Percentiles rank a stretch among this genome's conserved stretches.
Evolutionary conservation across 2,329 filamentous ascomycete species (phyloP).

Genomic region (Didymella pomorum): DNA sequence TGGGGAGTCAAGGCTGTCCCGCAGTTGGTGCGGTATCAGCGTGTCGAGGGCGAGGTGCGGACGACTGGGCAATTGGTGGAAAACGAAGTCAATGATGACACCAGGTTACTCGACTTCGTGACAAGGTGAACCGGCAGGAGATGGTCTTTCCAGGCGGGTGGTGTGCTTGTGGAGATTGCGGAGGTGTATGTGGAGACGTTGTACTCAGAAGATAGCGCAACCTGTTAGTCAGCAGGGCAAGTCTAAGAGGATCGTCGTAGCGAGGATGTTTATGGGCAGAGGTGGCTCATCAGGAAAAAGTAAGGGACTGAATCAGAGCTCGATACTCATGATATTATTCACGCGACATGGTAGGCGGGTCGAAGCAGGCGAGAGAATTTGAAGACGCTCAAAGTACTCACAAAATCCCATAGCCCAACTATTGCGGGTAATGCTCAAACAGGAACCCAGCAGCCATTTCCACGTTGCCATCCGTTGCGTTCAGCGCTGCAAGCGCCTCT

Average conservation of each 20-base stretch:
- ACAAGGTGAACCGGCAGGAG: not conserved
- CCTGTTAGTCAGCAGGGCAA: too few species aligned
- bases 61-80: not conserved
- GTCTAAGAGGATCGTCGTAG: too few species aligned
- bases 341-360: too few species aligned
- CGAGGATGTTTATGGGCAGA: too few species aligned
- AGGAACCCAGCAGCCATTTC: constrained; percentile 59
- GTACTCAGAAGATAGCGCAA: too few species aligned
- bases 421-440: constrained; percentile 51
- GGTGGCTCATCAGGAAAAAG: too few species aligned
- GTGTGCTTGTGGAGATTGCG: too few species aligned
- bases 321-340: too few species aligned
- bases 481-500: constrained; percentile 58
- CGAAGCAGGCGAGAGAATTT: too few species aligned
- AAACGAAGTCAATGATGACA: not conserved
- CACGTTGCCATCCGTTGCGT: constrained; percentile 59
- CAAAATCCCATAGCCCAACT: not conserved
- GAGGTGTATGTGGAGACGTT: too few species aligned
- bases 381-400: not conserved
- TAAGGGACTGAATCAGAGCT: too few species aligned
- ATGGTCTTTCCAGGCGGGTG: not conserved
- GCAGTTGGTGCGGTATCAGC: not conserved
- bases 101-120: not conserved
- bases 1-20: not conserved
- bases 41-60: not conserved